These are phyloP conservation scores for Suhomyces terraborum DNA, from an alignment of 1,139 yeast species.

Conservation along the genomic window DNA sequence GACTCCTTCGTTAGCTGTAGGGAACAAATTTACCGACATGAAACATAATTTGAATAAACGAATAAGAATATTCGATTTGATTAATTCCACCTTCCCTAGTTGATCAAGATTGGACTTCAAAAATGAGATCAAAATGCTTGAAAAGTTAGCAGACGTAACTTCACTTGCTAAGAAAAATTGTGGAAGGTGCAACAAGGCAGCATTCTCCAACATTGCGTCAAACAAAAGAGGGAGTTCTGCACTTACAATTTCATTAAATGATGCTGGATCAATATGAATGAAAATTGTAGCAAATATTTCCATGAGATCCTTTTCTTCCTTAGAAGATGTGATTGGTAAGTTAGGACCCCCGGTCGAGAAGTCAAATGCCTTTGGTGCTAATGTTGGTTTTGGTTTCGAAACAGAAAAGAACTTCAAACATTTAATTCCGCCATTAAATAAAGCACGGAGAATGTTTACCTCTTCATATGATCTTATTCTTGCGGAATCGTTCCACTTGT, in stretches of 20 bases:
- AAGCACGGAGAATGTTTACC: conserved; percentile 68
- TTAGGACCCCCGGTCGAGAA: conserved; percentile 71
- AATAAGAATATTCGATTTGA: conserved; percentile 78
- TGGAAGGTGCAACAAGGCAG: conserved; percentile 86
- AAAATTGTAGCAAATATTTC: conserved; percentile 93
- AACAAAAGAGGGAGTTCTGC: conserved; percentile 78
- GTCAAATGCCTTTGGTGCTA: conserved; percentile 58
- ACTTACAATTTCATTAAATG: conserved; percentile 89
- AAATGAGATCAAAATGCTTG: conserved; percentile 81
- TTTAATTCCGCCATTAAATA: conserved; percentile 82
- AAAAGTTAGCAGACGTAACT: conserved; percentile 87
- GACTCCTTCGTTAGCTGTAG: conserved; percentile 82
- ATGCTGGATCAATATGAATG: conserved; percentile 91
- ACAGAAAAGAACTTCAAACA: conserved; percentile 78
- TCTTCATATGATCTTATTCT: conserved; percentile 83
- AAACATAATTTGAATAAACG: conserved; percentile 88
- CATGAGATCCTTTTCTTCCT: conserved; percentile 94
- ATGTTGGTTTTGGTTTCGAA: conserved; percentile 46
- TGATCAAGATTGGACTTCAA: conserved; percentile 72
- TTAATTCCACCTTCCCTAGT: conserved; percentile 77
- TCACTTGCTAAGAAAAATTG: conserved; percentile 94
- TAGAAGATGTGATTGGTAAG: conserved; percentile 80
- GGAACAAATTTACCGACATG: conserved; percentile 93
- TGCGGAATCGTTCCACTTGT: conserved; percentile 84
- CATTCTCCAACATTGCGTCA: conserved; percentile 77